Percentiles rank a stretch among this genome's conserved stretches.
Evolutionary conservation across 129 eudicot species (phyloP).

Genomic region (Tanacetum coccineum): DNA sequence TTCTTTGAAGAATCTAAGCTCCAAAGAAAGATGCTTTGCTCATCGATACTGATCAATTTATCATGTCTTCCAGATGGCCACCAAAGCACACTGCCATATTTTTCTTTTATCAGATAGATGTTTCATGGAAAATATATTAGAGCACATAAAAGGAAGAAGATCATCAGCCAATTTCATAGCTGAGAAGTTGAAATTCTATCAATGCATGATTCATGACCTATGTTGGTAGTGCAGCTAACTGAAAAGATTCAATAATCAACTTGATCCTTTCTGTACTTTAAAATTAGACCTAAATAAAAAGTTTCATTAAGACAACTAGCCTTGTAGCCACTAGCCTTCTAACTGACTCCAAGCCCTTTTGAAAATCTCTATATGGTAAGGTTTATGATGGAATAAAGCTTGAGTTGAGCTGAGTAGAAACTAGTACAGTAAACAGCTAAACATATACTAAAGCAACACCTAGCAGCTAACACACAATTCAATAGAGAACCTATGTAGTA

Average conservation of each 20-base stretch:
- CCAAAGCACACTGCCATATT: slow-evolving; percentile 74
- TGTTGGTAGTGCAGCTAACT: slow-evolving; percentile 5
- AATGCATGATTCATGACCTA: slow-evolving; percentile 9
- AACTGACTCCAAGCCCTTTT: too few species aligned
- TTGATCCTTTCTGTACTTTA: not conserved
- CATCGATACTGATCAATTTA: slow-evolving; percentile 80
- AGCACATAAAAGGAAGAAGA: slow-evolving; percentile 5
- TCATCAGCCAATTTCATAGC: not conserved
- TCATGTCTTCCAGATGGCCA: slow-evolving; percentile 98
- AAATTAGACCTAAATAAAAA: not conserved
- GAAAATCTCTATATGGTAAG: not conserved
- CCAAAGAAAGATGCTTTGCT: slow-evolving; percentile 86
- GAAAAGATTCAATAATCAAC: not conserved
- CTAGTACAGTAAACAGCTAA: not conserved
- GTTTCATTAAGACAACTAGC: slow-evolving; percentile 14
- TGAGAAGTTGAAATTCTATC: not conserved
- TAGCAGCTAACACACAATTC: not conserved
- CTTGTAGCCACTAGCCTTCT: not conserved
- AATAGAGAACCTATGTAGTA: slow-evolving; percentile 5
- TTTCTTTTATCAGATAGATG: slow-evolving; percentile 13
- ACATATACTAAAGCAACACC: not conserved
- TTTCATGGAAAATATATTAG: slow-evolving; percentile 8
- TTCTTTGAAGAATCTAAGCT: slow-evolving; percentile 91
- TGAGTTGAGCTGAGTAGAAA: not conserved
- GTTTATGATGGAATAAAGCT: slow-evolving; percentile 7